Conservation (phyloP, 2,329 filamentous ascomycete species). For the Alternaria hordeiaustralica region DNA sequence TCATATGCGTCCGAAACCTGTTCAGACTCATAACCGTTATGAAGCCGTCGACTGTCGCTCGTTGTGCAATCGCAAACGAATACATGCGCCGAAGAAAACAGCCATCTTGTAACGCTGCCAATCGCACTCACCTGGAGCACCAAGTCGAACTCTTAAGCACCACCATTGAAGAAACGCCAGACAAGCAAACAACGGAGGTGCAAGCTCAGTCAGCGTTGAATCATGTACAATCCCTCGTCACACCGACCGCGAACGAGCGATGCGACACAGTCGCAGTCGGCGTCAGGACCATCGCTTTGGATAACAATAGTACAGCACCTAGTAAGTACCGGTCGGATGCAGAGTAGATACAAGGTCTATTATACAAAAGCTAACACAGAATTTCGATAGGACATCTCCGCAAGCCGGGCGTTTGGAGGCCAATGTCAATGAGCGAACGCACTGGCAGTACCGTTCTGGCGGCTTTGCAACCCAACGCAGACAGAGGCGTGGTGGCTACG, state of each 20-base stretch:
- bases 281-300: neutral
- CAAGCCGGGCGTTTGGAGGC: slow-evolving; percentile 5
- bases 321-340: neutral
- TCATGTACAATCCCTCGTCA: neutral
- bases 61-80: slow-evolving; percentile 18
- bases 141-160: slow-evolving; percentile 5
- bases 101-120: neutral
- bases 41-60: slow-evolving; percentile 18
- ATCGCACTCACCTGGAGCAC: neutral
- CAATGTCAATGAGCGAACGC: neutral
- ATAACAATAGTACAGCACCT: neutral
- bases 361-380: neutral
- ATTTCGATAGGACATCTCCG: neutral
- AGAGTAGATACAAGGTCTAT: neutral
- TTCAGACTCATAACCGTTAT: slow-evolving; percentile 13
- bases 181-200: neutral
- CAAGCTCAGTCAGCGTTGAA: neutral
- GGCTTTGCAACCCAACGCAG: slow-evolving; percentile 7
- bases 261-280: neutral
- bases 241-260: neutral
- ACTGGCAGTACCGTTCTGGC: slow-evolving; percentile 6
- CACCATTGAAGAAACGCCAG: neutral
- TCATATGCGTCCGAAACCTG: slow-evolving; percentile 4
- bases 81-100: slow-evolving; percentile 15
- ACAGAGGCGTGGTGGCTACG: neutral